Evolutionary conservation across 805 yeast genomes (phyloP).

Genomic region (Lachancea kluyveri): DNA sequence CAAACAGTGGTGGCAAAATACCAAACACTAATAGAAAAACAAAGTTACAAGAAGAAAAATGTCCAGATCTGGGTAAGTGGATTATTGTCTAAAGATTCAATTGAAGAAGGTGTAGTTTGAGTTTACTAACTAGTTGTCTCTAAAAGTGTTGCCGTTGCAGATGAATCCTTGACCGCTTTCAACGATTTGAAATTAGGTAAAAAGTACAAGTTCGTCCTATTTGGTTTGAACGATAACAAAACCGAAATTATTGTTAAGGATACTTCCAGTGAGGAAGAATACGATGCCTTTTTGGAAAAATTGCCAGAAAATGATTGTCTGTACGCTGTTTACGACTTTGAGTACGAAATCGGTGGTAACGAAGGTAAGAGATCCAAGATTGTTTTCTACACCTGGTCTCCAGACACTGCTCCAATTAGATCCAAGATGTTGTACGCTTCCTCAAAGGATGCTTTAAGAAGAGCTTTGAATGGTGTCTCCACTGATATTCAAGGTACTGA

Average conservation of each 20-base stretch:
- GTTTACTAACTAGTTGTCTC: neutral
- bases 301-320: constrained; percentile 95
- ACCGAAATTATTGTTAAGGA: constrained; percentile 87
- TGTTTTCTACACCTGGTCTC: constrained; percentile 84
- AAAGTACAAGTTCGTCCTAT: constrained; percentile 79
- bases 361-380: constrained; percentile 90
- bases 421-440: constrained; percentile 97
- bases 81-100: neutral
- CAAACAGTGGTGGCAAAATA: constrained; percentile 2
- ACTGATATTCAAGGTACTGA: constrained; percentile 98
- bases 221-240: constrained; percentile 73
- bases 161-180: constrained; percentile 90
- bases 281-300: constrained; percentile 80
- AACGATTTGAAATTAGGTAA: constrained; percentile 93
- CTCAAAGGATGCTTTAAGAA: constrained; percentile 96
- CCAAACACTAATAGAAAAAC: constrained; percentile 1
- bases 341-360: constrained; percentile 80
- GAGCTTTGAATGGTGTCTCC: constrained; percentile 92
- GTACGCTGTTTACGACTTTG: constrained; percentile 95
- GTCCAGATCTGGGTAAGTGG: constrained; percentile 34
- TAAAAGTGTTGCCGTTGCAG: constrained; percentile 71
- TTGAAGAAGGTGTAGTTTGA: neutral
- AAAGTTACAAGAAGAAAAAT: too few species aligned
- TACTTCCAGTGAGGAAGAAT: constrained; percentile 67
- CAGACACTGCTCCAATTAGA: constrained; percentile 94